Percentiles rank a stretch among this genome's conserved stretches.
phyloP scores from a whole-genome alignment of 441 rosid species.

The Gossypium schwendimanii region DNA sequence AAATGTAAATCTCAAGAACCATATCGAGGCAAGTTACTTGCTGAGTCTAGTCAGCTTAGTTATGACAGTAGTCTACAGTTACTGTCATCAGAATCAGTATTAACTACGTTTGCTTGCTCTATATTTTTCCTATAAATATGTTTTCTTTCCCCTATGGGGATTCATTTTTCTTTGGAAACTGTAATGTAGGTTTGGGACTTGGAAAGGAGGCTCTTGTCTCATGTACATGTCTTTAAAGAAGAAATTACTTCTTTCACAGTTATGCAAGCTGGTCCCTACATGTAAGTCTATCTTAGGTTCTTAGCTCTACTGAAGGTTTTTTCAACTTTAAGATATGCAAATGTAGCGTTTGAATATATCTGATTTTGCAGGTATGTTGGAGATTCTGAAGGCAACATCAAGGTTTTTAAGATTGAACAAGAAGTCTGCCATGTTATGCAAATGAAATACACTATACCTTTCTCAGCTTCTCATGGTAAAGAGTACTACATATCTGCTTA shows the following conservation, averaged over 20 bases:
- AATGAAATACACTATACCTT: constrained; percentile 68
- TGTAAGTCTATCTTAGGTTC: constrained; percentile 44
- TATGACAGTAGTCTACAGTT: not conserved
- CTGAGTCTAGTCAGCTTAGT: not conserved
- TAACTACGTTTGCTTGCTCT: not conserved
- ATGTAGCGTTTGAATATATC: constrained; percentile 8
- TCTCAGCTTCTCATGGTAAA: constrained; percentile 70
- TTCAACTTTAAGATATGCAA: not conserved
- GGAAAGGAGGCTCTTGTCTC: constrained; percentile 54
- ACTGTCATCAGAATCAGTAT: not conserved
- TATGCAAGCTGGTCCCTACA: constrained; percentile 52
- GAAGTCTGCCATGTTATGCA: constrained; percentile 34
- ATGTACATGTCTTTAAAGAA: constrained; percentile 40
- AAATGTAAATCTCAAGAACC: constrained; percentile 61
- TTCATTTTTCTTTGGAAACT: constrained; percentile 16
- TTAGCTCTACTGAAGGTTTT: not conserved
- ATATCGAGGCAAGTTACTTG: constrained; percentile 59
- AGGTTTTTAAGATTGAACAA: constrained; percentile 57
- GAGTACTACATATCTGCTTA: not conserved
- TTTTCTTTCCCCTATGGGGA: not conserved
- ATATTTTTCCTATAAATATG: not conserved
- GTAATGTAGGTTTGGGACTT: constrained; percentile 71
- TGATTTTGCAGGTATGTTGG: constrained; percentile 61
- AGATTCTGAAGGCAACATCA: constrained; percentile 65
- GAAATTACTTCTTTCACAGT: constrained; percentile 62